Conservation (phyloP, 2,329 filamentous ascomycete genomes). For the Aspergillus luchuensis region DNA sequence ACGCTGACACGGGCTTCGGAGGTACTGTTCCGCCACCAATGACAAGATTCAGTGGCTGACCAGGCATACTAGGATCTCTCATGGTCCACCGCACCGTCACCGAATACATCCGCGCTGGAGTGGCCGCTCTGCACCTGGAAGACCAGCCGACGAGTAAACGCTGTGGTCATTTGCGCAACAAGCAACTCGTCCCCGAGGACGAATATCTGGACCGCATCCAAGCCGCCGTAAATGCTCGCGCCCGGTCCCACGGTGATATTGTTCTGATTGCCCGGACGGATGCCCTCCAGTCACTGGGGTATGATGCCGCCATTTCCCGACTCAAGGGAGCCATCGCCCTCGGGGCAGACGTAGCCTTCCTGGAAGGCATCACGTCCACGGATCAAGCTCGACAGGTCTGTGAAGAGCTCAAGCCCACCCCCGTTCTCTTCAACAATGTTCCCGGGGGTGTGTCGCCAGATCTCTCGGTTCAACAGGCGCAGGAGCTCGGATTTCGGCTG, state of each 20-base stretch:
- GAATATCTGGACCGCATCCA: conserved; percentile 60
- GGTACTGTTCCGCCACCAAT: neutral
- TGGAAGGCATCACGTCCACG: conserved; percentile 26
- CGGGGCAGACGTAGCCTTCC: conserved; percentile 20
- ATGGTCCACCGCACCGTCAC: conserved; percentile 53
- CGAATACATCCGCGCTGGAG: conserved; percentile 57
- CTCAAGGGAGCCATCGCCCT: conserved; percentile 52
- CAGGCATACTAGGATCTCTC: conserved; percentile 3
- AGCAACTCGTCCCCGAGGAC: conserved; percentile 57
- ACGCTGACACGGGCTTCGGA: conserved; percentile 30
- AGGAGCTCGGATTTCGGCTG: neutral
- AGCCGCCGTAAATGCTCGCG: conserved; percentile 55
- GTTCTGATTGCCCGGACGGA: conserved; percentile 68
- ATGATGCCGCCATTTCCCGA: conserved; percentile 55
- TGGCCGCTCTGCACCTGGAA: conserved; percentile 64
- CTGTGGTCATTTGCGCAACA: conserved; percentile 65
- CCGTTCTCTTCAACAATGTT: neutral
- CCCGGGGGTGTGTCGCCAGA: neutral
- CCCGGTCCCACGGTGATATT: conserved; percentile 54
- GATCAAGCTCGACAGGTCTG: conserved; percentile 11
- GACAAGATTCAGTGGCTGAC: neutral
- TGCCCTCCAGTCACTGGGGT: conserved; percentile 35
- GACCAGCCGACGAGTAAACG: conserved; percentile 64
- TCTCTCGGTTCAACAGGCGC: neutral
- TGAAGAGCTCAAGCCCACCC: neutral